Evolutionary conservation across 2,329 filamentous ascomycete genomes (phyloP), one percentile per base, ranked within the genome.

Genomic region (Apiospora saccharicola): DNA sequence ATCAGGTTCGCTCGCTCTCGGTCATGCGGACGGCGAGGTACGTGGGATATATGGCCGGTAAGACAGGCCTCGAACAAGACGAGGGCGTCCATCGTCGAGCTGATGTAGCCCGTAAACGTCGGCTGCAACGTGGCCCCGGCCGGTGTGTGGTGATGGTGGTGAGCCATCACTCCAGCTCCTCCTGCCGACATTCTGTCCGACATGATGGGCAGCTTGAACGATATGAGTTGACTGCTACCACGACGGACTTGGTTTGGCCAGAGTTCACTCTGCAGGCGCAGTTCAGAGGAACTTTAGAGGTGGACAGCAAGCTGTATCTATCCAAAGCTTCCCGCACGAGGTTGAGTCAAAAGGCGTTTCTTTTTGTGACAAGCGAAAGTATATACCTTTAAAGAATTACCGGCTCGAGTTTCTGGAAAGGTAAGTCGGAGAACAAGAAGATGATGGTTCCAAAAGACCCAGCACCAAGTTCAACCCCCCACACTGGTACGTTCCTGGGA

Each of bases 21-120:
- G 78, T 98, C 95, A 80, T 97, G 94, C 1, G 95, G 95, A 70
- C 95, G 89, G 69, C 95, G 92, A 24, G 94, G 91, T 26, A 96
- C 93, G 81, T 96, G 94, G 68, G 88, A 88, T 12, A 96, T 84
- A 26, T 87, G 84, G 14, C 94, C 94, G 47, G 86, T 87, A 22
- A 97, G 86, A 77, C 92, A 94, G 12, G 91, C 93, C 81, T 97
- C 94, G 78, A 97, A 93, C 24, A 97, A 86, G 13, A 94, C 86
- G 75, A 97, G 85, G 41, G 94, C 94, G 83, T 97, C 94, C 68
- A 90, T 86, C 0, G 92, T 94, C 13, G 88, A 90, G n/a, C 85
- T 84, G 68, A 94, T 87, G 78, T 90, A 90, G 13, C 92, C 92
- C n/a, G 83, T 83, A 81, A 89, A 94, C 34, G 92, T 94, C 43